These are phyloP conservation scores for Lepraria neglecta DNA, from an alignment of 495 filamentous ascomycete species.

Conservation along the genomic window DNA sequence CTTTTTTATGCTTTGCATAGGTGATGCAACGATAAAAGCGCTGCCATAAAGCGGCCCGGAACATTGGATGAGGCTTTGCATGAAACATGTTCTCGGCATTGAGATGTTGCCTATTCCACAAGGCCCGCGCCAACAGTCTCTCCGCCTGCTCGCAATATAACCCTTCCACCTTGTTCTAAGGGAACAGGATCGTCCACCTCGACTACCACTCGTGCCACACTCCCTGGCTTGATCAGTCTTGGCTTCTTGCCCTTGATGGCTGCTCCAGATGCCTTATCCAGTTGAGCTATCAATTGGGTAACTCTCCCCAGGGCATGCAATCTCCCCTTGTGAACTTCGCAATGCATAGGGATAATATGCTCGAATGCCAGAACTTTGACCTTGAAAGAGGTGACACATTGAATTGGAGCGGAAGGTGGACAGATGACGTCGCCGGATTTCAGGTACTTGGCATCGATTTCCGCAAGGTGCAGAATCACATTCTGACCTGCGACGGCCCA, in stretches of 20 bases:
- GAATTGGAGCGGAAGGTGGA: constrained; percentile 57
- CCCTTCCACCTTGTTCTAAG: constrained; percentile 65
- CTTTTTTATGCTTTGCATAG: no score
- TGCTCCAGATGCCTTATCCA: constrained; percentile 67
- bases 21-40: no score
- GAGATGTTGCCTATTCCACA: constrained; percentile 49
- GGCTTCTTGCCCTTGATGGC: constrained; percentile 71
- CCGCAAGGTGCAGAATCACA: constrained; percentile 70
- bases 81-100: no score
- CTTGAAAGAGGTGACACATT: constrained; percentile 61
- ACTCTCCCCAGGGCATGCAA: constrained; percentile 74
- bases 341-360: constrained; percentile 74
- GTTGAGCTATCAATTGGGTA: constrained; percentile 55
- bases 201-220: constrained; percentile 60
- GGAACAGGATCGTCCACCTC: constrained; percentile 71
- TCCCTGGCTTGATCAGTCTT: constrained; percentile 67
- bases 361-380: constrained; percentile 86
- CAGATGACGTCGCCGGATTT: constrained; percentile 82
- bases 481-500: constrained; percentile 98
- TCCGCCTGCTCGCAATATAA: constrained; percentile 75
- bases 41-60: no score
- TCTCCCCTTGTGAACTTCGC: constrained; percentile 82
- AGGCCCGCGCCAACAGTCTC: constrained; percentile 82
- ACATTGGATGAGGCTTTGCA: no score
- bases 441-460: constrained; percentile 77